Evolutionary conservation across 371 early-diverging fungal genomes (phyloP).

Genomic region (Batrachochytrium dendrobatidis): DNA sequence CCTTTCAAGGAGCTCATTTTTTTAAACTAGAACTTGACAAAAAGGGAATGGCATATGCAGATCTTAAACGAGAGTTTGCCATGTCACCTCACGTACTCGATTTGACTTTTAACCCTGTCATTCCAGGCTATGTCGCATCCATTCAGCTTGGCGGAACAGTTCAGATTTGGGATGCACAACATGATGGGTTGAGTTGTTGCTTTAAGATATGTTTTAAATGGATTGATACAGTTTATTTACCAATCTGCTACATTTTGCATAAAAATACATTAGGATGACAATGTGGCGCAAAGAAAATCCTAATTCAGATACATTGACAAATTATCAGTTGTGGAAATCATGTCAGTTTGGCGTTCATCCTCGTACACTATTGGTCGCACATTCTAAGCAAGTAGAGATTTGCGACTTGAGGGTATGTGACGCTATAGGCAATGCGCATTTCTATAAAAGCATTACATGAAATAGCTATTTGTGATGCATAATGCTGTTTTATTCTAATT

Average conservation of each 20-base stretch:
- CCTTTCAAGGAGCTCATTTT: background rate
- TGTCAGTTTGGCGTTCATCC: background rate
- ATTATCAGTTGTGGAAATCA: no score
- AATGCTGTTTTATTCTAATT: background rate
- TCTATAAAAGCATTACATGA: background rate
- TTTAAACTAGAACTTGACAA: background rate
- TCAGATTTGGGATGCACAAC: background rate
- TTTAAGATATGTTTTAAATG: no score
- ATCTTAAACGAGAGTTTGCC: background rate
- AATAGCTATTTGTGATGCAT: background rate
- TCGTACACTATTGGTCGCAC: background rate
- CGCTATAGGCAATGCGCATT: no score
- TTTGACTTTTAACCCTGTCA: background rate
- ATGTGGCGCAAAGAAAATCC: no score
- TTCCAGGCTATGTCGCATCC: background rate
- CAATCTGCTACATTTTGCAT: no score
- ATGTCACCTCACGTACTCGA: background rate
- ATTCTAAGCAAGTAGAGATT: background rate
- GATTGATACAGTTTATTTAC: no score
- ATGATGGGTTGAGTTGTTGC: no score
- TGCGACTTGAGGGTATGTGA: no score
- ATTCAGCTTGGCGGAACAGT: background rate
- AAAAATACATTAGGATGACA: no score
- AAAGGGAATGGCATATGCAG: background rate
- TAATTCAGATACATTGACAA: no score